phyloP scores from a whole-genome alignment of 305 asterid species.

The Ruellia speciosa region DNA sequence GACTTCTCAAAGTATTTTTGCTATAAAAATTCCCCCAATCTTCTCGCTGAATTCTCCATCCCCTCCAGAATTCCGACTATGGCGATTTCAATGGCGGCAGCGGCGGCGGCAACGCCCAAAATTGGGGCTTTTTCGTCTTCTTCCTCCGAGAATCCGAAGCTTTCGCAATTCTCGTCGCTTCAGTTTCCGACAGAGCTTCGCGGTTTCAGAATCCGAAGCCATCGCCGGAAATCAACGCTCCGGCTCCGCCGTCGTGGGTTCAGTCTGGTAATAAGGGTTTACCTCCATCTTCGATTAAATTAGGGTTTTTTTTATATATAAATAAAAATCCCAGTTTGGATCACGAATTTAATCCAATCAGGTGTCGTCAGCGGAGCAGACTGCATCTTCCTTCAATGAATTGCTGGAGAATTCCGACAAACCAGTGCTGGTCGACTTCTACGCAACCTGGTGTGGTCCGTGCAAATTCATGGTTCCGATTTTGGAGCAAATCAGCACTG shows the following conservation, averaged over 20 bases:
- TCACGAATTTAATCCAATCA: constrained; percentile 13
- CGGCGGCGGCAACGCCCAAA: constrained; percentile 26
- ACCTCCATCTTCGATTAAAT: constrained; percentile 2
- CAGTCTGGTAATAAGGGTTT: constrained; percentile 37
- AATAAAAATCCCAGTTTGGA: neutral
- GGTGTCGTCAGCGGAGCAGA: constrained; percentile 70
- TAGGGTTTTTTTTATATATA: neutral
- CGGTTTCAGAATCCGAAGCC: constrained; percentile 30
- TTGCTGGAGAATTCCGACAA: constrained; percentile 63
- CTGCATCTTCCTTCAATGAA: constrained; percentile 68
- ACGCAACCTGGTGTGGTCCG: constrained; percentile 99
- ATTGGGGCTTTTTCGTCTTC: constrained; percentile 28
- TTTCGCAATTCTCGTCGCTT: constrained; percentile 42
- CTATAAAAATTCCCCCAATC: constrained; percentile 6
- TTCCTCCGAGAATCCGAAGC: constrained; percentile 27
- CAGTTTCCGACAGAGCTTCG: constrained; percentile 44
- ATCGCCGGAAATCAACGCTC: constrained; percentile 26
- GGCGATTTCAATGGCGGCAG: constrained; percentile 52
- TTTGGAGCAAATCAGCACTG: constrained; percentile 57
- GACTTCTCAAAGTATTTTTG: neutral
- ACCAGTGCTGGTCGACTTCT: constrained; percentile 87
- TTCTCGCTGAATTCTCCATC: constrained; percentile 8
- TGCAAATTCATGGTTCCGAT: constrained; percentile 91
- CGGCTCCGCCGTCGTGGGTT: constrained; percentile 22
- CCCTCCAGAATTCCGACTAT: constrained; percentile 17